A percentile compares a stretch with the other conserved stretches of the same genome.
Evolutionary conservation across 768 basidiomycete species (phyloP).

Genomic region (Boletus sensibilis): DNA sequence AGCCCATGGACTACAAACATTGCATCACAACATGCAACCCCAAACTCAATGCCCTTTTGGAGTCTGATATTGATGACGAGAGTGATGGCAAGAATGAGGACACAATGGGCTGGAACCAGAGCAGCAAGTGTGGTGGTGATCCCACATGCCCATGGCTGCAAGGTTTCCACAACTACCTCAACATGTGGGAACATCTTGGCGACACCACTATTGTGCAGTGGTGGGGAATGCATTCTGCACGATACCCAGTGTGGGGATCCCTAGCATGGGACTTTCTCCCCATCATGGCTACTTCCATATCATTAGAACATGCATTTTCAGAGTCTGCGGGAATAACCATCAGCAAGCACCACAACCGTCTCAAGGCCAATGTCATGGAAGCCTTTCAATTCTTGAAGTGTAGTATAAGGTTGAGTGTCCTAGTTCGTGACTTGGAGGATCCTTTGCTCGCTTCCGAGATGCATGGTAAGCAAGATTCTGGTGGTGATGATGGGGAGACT

Average conservation of each 20-base stretch:
- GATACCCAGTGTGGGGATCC: constrained; percentile 5
- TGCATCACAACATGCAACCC: constrained; percentile 3
- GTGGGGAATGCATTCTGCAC: neutral
- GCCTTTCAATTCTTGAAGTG: constrained; percentile 8
- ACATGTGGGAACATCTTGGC: neutral
- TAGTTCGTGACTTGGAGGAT: neutral
- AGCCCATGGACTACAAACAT: neutral
- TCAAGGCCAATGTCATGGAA: constrained; percentile 2
- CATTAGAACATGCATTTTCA: neutral
- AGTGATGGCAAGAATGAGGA: neutral
- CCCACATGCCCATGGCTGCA: constrained; percentile 1
- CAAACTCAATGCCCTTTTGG: constrained; percentile 1
- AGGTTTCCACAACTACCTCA: constrained; percentile 12
- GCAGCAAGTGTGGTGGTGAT: neutral
- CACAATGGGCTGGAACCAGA: neutral
- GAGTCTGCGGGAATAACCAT: constrained; percentile 10
- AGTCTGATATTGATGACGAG: neutral
- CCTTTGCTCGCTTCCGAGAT: neutral
- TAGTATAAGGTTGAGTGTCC: neutral
- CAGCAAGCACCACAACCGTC: constrained; percentile 2
- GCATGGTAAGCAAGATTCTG: neutral
- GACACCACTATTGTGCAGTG: constrained; percentile 3
- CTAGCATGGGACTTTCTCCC: neutral
- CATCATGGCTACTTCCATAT: constrained; percentile 7
- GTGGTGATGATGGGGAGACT: neutral